phyloP scores from a whole-genome alignment of 192 early-diverging fungal species.

The Polychytrium aggregatum region DNA sequence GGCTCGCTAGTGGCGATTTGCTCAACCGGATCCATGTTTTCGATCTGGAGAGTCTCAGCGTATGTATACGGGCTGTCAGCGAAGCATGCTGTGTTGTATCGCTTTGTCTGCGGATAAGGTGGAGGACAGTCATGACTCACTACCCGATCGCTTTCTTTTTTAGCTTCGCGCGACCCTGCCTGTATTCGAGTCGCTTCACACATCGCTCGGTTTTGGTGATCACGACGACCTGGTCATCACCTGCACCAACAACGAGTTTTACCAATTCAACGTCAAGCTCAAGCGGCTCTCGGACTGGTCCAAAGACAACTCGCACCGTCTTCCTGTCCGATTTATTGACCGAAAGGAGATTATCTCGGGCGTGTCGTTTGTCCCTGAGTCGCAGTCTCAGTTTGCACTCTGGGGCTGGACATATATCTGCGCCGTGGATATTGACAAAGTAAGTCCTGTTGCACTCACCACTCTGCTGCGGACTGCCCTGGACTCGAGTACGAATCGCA shows the following conservation, averaged over 20 bases:
- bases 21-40: slow-evolving; percentile 62
- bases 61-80: slow-evolving; percentile 16
- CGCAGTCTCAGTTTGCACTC: slow-evolving; percentile 49
- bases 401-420: slow-evolving; percentile 63
- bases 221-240: slow-evolving; percentile 44
- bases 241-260: slow-evolving; percentile 60
- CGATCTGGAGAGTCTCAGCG: slow-evolving; percentile 58
- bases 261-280: slow-evolving; percentile 61
- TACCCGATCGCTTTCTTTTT: background rate
- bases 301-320: slow-evolving; percentile 44
- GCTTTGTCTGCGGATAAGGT: no score
- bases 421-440: slow-evolving; percentile 42
- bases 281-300: slow-evolving; percentile 72
- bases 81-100: slow-evolving; percentile 3
- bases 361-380: slow-evolving; percentile 53
- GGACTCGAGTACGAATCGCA: background rate
- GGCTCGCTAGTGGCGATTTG: slow-evolving; percentile 71
- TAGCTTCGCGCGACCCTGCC: slow-evolving; percentile 62
- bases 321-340: slow-evolving; percentile 54
- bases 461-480: background rate
- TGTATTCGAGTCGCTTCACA: slow-evolving; percentile 44
- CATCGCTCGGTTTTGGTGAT: slow-evolving; percentile 56
- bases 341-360: slow-evolving; percentile 65
- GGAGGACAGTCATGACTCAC: no score
- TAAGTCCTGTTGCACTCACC: slow-evolving; percentile 36